Base-by-base conservation (phyloP, 352 stramenopile species). In the Pythium oligandrum region DNA sequence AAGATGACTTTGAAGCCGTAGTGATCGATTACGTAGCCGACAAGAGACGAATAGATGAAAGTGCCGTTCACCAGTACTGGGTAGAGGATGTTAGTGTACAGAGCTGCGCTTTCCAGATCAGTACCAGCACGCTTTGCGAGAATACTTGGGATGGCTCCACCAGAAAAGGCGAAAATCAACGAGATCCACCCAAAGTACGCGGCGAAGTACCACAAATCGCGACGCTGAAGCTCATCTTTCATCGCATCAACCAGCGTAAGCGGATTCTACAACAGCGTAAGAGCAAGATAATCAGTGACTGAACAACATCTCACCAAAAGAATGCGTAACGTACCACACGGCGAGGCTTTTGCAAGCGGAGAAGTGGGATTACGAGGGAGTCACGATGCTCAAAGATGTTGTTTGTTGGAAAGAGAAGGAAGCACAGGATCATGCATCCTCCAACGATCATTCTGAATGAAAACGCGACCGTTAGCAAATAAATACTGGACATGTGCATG, bases 1-100 rank as follows among this genome's bases (percentile, higher is more conserved):
- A 90, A 93, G 31, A 93, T 76, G 33, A 78, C 55, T 57, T 87
- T 88, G 66, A 93, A 93, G 6, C 82, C 82, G 38, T 83, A 89
- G 50, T 70, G 75, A 47, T 93, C 82, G 51, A 93, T 93, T 26
- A 78, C 57, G 39, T 85, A 89, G 17, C 82, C 82, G 26, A 93
- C 64, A 0, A 87, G 32, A 11, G 82, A 78, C 5, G 82, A 88
- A 48, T 90, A 93, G 12, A 86, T 64, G 56, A 90, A 93, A 31
- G 82, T 93, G 4, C 79, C 78, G 43, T 93, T 93, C 55, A 89
- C 79, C 3, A 93, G 48, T 54, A 89, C 53, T 10, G 82, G 82
- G 51, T 87, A 93, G 6, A 93, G 52, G 43, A 84, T 60, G 53
- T 89, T 79, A 7, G 64, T 90, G 56, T 86, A 93, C 17, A 78